Evolutionary conservation across 23 red algal species (phyloP), one percentile per base, ranked within the genome.

Genomic region (Porphyridium purpureum): DNA sequence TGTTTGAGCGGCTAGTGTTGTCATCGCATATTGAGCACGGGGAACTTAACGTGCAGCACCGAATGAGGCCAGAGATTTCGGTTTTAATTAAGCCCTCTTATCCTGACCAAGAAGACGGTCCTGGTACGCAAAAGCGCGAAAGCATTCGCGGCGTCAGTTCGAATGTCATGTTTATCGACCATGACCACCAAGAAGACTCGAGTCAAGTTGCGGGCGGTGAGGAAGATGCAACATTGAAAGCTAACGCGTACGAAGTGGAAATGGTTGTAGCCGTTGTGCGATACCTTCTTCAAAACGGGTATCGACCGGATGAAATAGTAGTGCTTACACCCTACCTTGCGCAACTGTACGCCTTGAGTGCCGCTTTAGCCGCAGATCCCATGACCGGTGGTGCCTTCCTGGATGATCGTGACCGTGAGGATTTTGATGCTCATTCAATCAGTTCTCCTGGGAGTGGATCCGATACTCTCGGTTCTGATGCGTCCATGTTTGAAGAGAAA

Each of bases 31-130:
- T 31, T 11, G 1, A 14, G 26, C 26, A 33, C 5, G 26, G 1
- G 14, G 4, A 11, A 11, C 52, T 55, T 1, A 11, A 31, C n/a
- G 52, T 55, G 3, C 52, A 55, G 52, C 26, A 33, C 27, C 52
- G 52, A 1, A 55, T 55, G 52, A 11, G 52, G 52, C 26, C 26
- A 21, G 52, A 11, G n/a, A 33, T 55, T 15, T 55, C 52, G 30
- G 1, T 15, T 1, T 15, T 33, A 1, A 55, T 55, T 5, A 14
- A 21, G 1, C 1, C 4, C 27, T 20, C 52, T 15, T 55, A 55
- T 21, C 52, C 52, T 14, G 1, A 11, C n/a, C 52, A 20, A 1
- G 1, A 2, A 21, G 52, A 55, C 30, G 52, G 14, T 1, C 27
- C 26, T 1, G 14, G 14, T 1, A 55, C 52, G 2, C 2, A 1